A percentile compares a stretch with the other conserved stretches of the same genome.
Evolutionary conservation across 2,329 filamentous ascomycete species (phyloP).

Genomic region (Sordariomycetes sp.): DNA sequence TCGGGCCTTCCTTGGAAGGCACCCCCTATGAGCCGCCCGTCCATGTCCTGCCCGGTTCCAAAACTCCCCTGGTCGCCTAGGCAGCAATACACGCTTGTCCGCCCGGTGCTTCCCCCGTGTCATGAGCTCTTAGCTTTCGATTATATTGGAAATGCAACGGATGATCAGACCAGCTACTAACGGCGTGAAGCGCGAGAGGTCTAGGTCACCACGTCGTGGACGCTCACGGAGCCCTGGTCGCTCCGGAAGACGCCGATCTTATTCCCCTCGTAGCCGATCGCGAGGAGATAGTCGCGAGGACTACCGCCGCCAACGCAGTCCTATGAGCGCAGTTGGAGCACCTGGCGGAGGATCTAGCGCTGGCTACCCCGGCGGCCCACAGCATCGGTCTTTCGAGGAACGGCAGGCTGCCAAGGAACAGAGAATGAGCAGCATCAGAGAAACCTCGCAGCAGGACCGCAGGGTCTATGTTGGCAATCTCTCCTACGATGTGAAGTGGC

Average conservation of each 20-base stretch:
- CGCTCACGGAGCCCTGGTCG: slow-evolving; percentile 75
- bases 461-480: slow-evolving; percentile 99
- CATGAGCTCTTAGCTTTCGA: background rate
- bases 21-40: background rate
- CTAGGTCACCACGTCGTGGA: slow-evolving; percentile 63
- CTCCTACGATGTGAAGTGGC: slow-evolving; percentile 99
- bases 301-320: slow-evolving; percentile 68
- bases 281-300: slow-evolving; percentile 55
- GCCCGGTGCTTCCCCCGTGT: background rate
- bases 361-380: slow-evolving; percentile 44
- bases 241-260: slow-evolving; percentile 58
- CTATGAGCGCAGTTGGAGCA: slow-evolving; percentile 66
- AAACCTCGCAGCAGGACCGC: slow-evolving; percentile 95
- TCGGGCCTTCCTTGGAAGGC: background rate
- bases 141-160: background rate
- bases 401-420: slow-evolving; percentile 73
- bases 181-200: slow-evolving; percentile 61
- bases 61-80: background rate
- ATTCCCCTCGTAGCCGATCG: slow-evolving; percentile 68
- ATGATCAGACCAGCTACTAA: background rate
- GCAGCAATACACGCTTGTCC: background rate
- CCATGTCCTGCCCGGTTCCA: background rate
- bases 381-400: slow-evolving; percentile 67
- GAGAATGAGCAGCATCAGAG: slow-evolving; percentile 91
- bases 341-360: slow-evolving; percentile 56